Base-by-base conservation (phyloP, 2,329 filamentous ascomycete genomes). In the Orbilia quercus region DNA sequence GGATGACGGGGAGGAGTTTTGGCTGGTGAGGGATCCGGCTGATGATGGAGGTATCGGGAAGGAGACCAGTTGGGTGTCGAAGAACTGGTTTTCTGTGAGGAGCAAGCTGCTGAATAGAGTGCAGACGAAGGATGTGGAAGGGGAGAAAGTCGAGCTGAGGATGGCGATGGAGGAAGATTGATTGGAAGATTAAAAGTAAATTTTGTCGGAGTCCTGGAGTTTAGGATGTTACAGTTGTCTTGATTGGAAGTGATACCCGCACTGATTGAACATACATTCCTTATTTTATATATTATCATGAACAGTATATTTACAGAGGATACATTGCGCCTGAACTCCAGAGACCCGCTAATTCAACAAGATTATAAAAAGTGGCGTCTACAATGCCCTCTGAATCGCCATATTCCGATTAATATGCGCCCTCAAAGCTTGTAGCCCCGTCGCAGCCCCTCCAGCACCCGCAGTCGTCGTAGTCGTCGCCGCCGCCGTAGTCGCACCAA, bases 1-100 rank as follows among this genome's bases (percentile, higher is more conserved):
- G 48, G 84, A 85, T 47, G 82, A 82, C 31, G 80, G 79, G 6
- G 79, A 77, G 2, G 80, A 69, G 63, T 74, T 74, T 40, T 67
- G 54, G 60, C 16, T 74, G 20, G 63, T 74, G 20, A 64, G 70
- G 48, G 44, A 74, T 48, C 70, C 70, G 18, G 34, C 48, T 2
- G 70, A 53, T 11, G 62, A 67, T 34, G 62, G 59, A 20, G 42
- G 59, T 23, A 65, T 72, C 31, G 67, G 67, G 40, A 62, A 40
- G 53, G 53, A 72, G 45, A 72, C 67, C 14, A 72, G 67, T 28
- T 72, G 67, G 67, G 67, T 72, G 23, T 47, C 59, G n/a, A 72
- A 60, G 47, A 50, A 72, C 20, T 72, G 67, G 67, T 72, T 72
- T 60, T 7, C 54, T 38, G 22, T 18, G 23, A 53, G 50, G 59